phyloP scores from a whole-genome alignment of 257 asterid species.

The Scutellaria galericulata region DNA sequence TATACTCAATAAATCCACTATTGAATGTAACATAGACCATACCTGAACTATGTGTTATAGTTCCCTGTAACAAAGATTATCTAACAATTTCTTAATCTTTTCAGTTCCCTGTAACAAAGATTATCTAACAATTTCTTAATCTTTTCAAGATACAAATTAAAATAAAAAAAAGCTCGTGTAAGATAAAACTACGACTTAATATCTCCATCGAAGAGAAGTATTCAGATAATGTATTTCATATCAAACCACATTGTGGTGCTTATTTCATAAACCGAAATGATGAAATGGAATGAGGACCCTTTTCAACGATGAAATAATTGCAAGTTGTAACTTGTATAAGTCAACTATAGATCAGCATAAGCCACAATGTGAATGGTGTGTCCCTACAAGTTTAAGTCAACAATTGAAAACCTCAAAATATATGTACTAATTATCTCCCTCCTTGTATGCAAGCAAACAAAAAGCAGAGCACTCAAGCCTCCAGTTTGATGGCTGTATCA shows the following conservation, averaged over 20 bases:
- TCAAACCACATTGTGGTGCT: background rate
- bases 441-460: background rate
- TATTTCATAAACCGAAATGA: too few relatives aligned
- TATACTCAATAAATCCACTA: too few relatives aligned
- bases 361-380: conserved; percentile 21
- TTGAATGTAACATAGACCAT: too few relatives aligned
- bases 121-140: too few relatives aligned
- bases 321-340: background rate
- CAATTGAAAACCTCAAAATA: conserved; percentile 13
- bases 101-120: too few relatives aligned
- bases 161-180: too few relatives aligned
- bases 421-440: conserved; percentile 30
- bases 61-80: too few relatives aligned
- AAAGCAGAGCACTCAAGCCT: conserved; percentile 44
- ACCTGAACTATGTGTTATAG: too few relatives aligned
- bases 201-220: too few relatives aligned
- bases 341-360: conserved; percentile 16
- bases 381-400: conserved; percentile 7
- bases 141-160: too few relatives aligned
- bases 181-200: too few relatives aligned
- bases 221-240: background rate
- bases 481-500: conserved; percentile 70
- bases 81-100: too few relatives aligned
- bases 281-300: background rate
- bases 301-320: background rate